phyloP scores from a whole-genome alignment of 2,329 filamentous ascomycete species.

The Scortechinia acanthostroma region DNA sequence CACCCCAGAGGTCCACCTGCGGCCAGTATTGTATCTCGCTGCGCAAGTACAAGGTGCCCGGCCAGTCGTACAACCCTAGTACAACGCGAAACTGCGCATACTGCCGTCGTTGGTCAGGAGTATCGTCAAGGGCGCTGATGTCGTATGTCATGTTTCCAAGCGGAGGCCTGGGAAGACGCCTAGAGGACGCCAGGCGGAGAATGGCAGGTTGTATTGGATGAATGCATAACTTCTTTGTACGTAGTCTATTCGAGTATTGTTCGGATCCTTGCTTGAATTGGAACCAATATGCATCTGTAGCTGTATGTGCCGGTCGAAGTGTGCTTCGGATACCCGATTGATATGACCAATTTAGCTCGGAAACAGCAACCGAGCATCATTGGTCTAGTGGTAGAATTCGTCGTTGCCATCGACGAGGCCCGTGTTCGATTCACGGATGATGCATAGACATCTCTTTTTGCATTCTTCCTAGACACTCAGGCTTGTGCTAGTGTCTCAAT shows the following conservation, averaged over 20 bases:
- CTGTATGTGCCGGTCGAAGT: too few species aligned
- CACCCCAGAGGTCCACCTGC: constrained; percentile 45
- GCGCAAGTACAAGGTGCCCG: constrained; percentile 28
- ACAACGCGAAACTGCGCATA: constrained; percentile 44
- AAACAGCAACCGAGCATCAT: too few species aligned
- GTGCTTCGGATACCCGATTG: too few species aligned
- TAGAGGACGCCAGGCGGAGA: background rate
- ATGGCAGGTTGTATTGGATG: constrained; percentile 4
- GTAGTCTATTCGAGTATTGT: too few species aligned
- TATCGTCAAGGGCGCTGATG: background rate
- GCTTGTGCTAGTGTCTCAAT: background rate
- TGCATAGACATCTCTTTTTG: constrained; percentile 15
- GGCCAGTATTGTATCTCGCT: constrained; percentile 41
- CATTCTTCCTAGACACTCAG: background rate
- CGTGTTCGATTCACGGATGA: constrained; percentile 35
- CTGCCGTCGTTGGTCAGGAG: constrained; percentile 24
- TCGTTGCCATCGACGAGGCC: constrained; percentile 29
- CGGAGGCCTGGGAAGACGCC: background rate
- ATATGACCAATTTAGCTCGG: too few species aligned
- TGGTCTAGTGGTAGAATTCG: constrained; percentile 28
- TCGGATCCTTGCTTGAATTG: too few species aligned
- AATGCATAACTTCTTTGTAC: too few species aligned
- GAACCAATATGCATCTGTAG: too few species aligned
- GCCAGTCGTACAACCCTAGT: constrained; percentile 42
- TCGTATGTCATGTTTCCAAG: background rate